A percentile compares a stretch with the other conserved stretches of the same genome.
These are phyloP conservation scores for Pythium monospermum DNA, from an alignment of 352 stramenopile genomes.

Conservation along the genomic window DNA sequence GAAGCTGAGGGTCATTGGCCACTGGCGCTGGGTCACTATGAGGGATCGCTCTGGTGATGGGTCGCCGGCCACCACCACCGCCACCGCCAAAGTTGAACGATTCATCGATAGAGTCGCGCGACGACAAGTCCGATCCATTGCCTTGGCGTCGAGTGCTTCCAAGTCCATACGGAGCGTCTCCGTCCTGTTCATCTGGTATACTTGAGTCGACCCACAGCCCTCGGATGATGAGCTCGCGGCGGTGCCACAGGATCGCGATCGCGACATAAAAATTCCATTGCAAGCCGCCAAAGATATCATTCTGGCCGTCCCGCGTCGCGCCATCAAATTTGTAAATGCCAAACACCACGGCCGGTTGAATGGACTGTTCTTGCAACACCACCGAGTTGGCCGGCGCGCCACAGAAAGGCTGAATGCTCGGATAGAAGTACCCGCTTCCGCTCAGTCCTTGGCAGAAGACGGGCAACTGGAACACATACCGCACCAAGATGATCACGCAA, in stretches of 20 bases:
- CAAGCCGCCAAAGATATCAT: slow-evolving; percentile 59
- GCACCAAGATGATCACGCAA: slow-evolving; percentile 35
- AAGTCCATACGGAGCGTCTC: slow-evolving; percentile 9
- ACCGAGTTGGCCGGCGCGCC: slow-evolving; percentile 27
- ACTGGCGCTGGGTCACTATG: background rate
- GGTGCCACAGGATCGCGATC: slow-evolving; percentile 73
- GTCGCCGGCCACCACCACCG: background rate
- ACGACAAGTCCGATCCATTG: slow-evolving; percentile 51
- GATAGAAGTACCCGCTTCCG: slow-evolving; percentile 52
- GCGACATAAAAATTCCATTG: slow-evolving; percentile 86
- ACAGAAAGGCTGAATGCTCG: slow-evolving; percentile 77
- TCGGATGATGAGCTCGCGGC: slow-evolving; percentile 68
- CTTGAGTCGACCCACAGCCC: slow-evolving; percentile 62
- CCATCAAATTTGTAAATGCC: slow-evolving; percentile 87
- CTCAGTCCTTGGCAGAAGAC: slow-evolving; percentile 74
- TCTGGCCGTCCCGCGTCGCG: slow-evolving; percentile 27
- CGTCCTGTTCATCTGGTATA: background rate
- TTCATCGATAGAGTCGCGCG: slow-evolving; percentile 73
- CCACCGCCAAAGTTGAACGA: slow-evolving; percentile 37
- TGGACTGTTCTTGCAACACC: slow-evolving; percentile 42
- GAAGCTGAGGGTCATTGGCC: background rate
- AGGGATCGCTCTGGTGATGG: background rate
- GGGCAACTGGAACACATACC: slow-evolving; percentile 81
- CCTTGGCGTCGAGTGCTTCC: slow-evolving; percentile 28
- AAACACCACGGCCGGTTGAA: slow-evolving; percentile 77